phyloP scores from a whole-genome alignment of 306 rosid species.

The Gastrolobium villosum region DNA sequence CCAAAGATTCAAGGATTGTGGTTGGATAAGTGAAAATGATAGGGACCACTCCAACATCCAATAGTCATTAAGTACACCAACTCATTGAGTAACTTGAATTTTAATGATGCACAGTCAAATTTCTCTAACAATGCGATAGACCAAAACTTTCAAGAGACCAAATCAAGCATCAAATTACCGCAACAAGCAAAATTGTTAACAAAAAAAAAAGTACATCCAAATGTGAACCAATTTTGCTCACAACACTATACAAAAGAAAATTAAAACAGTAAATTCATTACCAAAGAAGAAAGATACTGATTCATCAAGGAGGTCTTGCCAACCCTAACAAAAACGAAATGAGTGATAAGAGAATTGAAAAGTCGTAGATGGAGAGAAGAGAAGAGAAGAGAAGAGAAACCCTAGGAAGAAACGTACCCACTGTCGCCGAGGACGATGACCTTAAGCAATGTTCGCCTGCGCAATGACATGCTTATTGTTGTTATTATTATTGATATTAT shows the following conservation, averaged over 20 bases:
- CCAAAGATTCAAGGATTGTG: background rate
- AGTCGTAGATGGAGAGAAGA: background rate
- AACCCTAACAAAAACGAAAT: conserved; percentile 64
- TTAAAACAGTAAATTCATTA: background rate
- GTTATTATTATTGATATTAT: background rate
- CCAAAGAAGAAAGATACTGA: conserved; percentile 73
- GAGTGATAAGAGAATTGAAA: background rate
- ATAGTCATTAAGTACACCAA: background rate
- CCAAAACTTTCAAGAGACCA: background rate
- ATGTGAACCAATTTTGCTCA: background rate
- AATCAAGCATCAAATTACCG: conserved; percentile 13
- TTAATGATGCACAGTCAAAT: background rate
- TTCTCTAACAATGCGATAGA: background rate
- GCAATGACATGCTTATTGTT: conserved; percentile 65
- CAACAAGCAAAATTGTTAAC: background rate
- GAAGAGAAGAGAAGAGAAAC: conserved; percentile 36
- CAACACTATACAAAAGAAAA: background rate
- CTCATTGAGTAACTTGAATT: background rate
- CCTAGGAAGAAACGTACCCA: conserved; percentile 63
- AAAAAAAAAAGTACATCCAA: background rate
- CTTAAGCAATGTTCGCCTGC: conserved; percentile 91
- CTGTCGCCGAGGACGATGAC: conserved; percentile 97
- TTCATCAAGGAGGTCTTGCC: conserved; percentile 98
- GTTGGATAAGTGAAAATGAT: background rate
- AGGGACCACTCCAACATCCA: conserved; percentile 4